These are phyloP conservation scores for Fusarium compactum DNA, from an alignment of 2,329 filamentous ascomycete genomes.

Conservation along the genomic window DNA sequence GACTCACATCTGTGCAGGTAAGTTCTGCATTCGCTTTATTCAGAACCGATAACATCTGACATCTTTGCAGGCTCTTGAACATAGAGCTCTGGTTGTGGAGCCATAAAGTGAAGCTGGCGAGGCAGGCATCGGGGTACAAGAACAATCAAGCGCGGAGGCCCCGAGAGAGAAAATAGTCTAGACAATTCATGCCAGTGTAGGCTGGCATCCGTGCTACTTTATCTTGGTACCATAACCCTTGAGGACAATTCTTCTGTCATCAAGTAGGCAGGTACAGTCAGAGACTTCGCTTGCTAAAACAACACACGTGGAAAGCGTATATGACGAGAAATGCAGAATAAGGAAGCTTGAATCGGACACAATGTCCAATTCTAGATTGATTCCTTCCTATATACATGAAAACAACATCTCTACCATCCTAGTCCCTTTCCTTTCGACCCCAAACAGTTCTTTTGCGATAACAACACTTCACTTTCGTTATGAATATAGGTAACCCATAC, in stretches of 20 bases:
- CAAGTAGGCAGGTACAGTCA: neutral
- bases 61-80: conserved; percentile 41
- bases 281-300: neutral
- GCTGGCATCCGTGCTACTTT: neutral
- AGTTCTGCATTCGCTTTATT: neutral
- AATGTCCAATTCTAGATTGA: neutral
- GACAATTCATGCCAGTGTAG: neutral
- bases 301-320: neutral
- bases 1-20: conserved; percentile 72
- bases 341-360: neutral
- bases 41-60: neutral
- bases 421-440: neutral
- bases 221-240: neutral
- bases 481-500: neutral
- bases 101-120: neutral
- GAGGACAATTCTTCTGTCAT: neutral
- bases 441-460: neutral
- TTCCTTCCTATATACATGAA: neutral
- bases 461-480: neutral
- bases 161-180: neutral
- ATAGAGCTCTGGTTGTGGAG: conserved; percentile 25
- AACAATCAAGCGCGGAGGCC: neutral
- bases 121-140: neutral
- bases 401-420: neutral
- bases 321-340: neutral